Evolutionary conservation across 768 basidiomycete genomes (phyloP), one percentile per base, ranked within the genome.

Genomic region (Dacryopinax primogenitus): DNA sequence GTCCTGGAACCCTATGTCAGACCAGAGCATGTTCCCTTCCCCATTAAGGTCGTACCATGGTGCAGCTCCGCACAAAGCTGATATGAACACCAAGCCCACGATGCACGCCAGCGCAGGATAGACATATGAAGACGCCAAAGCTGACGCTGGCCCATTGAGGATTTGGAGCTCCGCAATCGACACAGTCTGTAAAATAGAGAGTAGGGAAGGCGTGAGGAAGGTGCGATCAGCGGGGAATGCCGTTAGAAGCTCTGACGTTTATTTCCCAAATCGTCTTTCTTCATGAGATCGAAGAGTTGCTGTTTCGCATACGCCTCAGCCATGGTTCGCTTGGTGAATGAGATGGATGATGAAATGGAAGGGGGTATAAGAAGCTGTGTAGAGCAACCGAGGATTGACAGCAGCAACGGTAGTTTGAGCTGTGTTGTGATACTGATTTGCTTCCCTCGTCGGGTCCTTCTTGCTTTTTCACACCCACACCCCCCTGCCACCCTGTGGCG

Each of bases 61-160:
- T 69, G 62, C 13, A 63, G 62, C 63, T n/a, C 26, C 18, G 37
- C 67, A 70, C 69, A 58, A 67, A 79, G 88, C 87, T 90, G 73
- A 97, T 84, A 75, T 98, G 95, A 16, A 96, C 93, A 44, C 95
- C 95, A 72, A 96, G 92, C 1, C 90, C 87, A 77, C 90, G 78
- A 76, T 94, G 93, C 39, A 83, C 77, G 35, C 88, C 88, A 32
- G 87, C 87, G 73, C 79, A 80, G 33, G 92, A 74, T 26, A 99
- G 79, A 75, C 95, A 99, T 65, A 97, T 82, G 73, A 95, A 94
- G 65, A 92, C 80, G 36, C 90, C 78, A 69, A 75, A 78, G 64
- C 70, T 70, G 45, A 77, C 73, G 44, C 71, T 72, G 4, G 91
- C 90, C 93, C 93, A 97, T 73, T 95, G 93, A 0, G 93, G 93